Evolutionary conservation across 2,329 filamentous ascomycete species (phyloP).

Genomic region (Microdochium paspali): DNA sequence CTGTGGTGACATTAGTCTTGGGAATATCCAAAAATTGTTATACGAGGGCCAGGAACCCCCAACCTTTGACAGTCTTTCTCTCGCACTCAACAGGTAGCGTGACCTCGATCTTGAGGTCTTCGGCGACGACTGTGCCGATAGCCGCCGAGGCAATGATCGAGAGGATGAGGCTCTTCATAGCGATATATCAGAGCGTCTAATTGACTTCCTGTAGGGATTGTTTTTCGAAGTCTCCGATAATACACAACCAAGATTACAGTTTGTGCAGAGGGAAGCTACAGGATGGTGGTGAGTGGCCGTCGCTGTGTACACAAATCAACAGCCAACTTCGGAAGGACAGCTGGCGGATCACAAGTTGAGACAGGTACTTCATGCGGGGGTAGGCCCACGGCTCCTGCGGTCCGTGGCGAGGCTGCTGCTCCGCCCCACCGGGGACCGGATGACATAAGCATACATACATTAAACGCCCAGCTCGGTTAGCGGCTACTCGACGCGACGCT

Average conservation of each 20-base stretch:
- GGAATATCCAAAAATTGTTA: background rate
- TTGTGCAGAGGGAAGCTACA: no score
- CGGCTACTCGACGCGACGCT: no score
- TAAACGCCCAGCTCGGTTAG: no score
- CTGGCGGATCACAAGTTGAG: background rate
- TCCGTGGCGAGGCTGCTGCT: background rate
- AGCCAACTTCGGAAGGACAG: no score
- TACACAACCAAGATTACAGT: no score
- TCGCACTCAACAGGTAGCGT: slow-evolving; percentile 67
- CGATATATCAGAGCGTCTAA: slow-evolving; percentile 8
- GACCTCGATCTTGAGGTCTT: slow-evolving; percentile 69
- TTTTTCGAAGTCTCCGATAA: background rate
- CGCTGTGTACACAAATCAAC: no score
- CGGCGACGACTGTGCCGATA: slow-evolving; percentile 37
- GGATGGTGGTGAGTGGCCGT: no score
- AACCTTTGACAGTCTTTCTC: slow-evolving; percentile 58
- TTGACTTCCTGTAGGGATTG: background rate
- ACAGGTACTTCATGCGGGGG: no score
- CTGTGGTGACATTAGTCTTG: background rate
- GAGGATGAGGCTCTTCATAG: slow-evolving; percentile 39
- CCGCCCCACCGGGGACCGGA: no score
- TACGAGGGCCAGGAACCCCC: no score
- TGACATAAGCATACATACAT: no score
- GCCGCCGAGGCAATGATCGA: slow-evolving; percentile 42
- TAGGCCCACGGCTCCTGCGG: background rate